These are phyloP conservation scores for Wallacemonas sp. DNA, from an alignment of 208 protist genomes.

Conservation along the genomic window DNA sequence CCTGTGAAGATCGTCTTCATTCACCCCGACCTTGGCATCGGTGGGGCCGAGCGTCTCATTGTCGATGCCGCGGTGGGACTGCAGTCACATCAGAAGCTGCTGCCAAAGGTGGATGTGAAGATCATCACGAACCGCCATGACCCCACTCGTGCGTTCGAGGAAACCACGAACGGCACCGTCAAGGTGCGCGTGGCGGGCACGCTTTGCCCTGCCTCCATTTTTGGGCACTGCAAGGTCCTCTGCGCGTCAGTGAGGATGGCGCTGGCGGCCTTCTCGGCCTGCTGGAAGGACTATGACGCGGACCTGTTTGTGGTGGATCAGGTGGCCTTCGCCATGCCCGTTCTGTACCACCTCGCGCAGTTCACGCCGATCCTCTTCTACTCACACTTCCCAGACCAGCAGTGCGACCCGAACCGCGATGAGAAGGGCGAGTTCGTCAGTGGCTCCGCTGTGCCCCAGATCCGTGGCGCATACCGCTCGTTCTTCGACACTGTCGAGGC, in stretches of 20 bases:
- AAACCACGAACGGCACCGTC: slow-evolving; percentile 93
- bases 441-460: background rate
- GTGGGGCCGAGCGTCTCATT: slow-evolving; percentile 98
- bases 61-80: slow-evolving; percentile 95
- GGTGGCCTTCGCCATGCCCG: slow-evolving; percentile 89
- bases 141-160: slow-evolving; percentile 88
- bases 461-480: slow-evolving; percentile 78
- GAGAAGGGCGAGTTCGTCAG: slow-evolving; percentile 31
- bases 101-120: slow-evolving; percentile 31
- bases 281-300: slow-evolving; percentile 37
- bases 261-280: slow-evolving; percentile 59
- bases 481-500: slow-evolving; percentile 91
- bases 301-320: slow-evolving; percentile 94
- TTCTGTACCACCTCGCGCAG: slow-evolving; percentile 58
- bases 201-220: slow-evolving; percentile 84
- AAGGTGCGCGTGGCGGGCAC: slow-evolving; percentile 83
- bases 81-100: slow-evolving; percentile 65
- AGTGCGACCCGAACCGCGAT: slow-evolving; percentile 85
- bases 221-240: slow-evolving; percentile 82
- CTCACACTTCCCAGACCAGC: slow-evolving; percentile 98
- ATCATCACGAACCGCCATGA: slow-evolving; percentile 97
- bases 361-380: slow-evolving; percentile 95
- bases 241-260: slow-evolving; percentile 89
- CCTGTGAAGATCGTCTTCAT: slow-evolving; percentile 87
- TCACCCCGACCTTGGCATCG: slow-evolving; percentile 96